These are phyloP conservation scores for Hypoxylon crocopeplum DNA, from an alignment of 495 filamentous ascomycete species.

Conservation along the genomic window DNA sequence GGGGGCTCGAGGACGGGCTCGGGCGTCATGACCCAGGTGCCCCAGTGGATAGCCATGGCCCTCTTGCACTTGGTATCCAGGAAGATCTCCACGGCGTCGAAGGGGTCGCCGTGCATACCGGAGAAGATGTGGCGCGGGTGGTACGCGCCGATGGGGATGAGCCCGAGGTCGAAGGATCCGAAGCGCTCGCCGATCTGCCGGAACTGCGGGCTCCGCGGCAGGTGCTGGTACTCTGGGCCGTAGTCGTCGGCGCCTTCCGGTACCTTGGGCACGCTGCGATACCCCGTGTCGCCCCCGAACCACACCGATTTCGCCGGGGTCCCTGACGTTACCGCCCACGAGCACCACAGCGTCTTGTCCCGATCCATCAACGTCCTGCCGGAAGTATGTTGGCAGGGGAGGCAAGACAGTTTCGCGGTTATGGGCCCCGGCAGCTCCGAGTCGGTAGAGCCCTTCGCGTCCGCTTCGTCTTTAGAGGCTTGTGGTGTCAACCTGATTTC, in stretches of 20 bases:
- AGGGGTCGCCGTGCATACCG: conserved; percentile 86
- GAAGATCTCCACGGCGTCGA: conserved; percentile 90
- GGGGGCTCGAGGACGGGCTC: conserved; percentile 91
- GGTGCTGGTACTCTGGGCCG: conserved; percentile 65
- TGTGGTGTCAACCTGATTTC: conserved; percentile 68
- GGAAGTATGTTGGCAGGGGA: conserved; percentile 87
- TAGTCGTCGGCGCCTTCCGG: conserved; percentile 73
- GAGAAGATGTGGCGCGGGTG: conserved; percentile 77
- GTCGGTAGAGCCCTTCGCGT: conserved; percentile 3
- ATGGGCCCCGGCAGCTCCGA: conserved; percentile 55
- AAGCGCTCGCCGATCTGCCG: conserved; percentile 80
- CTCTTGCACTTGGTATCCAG: conserved; percentile 80
- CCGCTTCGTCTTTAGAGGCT: conserved; percentile 40
- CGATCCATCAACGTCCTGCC: conserved; percentile 73
- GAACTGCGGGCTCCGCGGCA: conserved; percentile 87
- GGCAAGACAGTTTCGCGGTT: conserved; percentile 75
- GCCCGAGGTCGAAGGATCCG: conserved; percentile 89
- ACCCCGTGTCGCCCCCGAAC: conserved; percentile 83
- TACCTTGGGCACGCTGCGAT: conserved; percentile 79
- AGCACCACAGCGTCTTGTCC: conserved; percentile 81
- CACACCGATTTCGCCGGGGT: conserved; percentile 67
- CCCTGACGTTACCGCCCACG: conserved; percentile 82
- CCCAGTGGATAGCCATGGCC: conserved; percentile 95
- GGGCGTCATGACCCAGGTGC: conserved; percentile 85
- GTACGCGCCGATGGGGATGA: conserved; percentile 97